Evolutionary conservation across 257 asterid species (phyloP), one percentile per base, ranked within the genome.

Genomic region (Knoxia roxburghii): DNA sequence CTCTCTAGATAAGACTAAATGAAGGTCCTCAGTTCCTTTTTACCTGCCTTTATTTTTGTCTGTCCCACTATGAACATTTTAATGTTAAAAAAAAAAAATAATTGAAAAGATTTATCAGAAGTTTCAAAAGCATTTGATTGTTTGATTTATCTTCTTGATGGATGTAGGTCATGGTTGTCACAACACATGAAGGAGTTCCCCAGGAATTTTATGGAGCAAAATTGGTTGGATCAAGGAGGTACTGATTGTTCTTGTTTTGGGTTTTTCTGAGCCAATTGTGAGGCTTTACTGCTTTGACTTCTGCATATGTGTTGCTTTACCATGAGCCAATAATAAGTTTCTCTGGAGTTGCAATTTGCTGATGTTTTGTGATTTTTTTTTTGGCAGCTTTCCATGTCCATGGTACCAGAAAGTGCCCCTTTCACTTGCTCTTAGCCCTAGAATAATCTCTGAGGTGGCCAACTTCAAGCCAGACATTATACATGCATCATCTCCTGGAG

Each of bases 101-200:
- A 7, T 54, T 23, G 15, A 33, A 23, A 13, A 24, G 23, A 43
- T 29, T 17, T 46, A 23, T 2, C 30, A 7, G 60, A 65, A 59
- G 21, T 23, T 53, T 58, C 23, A 35, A 51, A 53, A n/a, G n/a
- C n/a, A n/a, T n/a, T 69, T 37, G 46, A 37, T 46, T 55, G 57
- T 23, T 78, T 54, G 63, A 54, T 63, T 75, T 60, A 45, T 33
- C 40, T 71, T 70, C 49, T 51, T 70, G 55, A 52, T 61, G 54
- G 68, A 57, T 77, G 77, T 74, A 94, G 99, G 99, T 94, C 65
- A 82, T 94, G 98, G 99, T 90, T 53, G 96, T 94, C 76, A 94
- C 99, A 33, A 94, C 99, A 7, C 99, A 90, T 65, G 98, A 94
- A 85, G 99, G 99, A 70, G 96, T 87, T 55, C 99, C 99, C 3